Percentiles rank a stretch among this genome's conserved stretches.
phyloP scores from a whole-genome alignment of 495 filamentous ascomycete species.

The Neurospora africana region DNA sequence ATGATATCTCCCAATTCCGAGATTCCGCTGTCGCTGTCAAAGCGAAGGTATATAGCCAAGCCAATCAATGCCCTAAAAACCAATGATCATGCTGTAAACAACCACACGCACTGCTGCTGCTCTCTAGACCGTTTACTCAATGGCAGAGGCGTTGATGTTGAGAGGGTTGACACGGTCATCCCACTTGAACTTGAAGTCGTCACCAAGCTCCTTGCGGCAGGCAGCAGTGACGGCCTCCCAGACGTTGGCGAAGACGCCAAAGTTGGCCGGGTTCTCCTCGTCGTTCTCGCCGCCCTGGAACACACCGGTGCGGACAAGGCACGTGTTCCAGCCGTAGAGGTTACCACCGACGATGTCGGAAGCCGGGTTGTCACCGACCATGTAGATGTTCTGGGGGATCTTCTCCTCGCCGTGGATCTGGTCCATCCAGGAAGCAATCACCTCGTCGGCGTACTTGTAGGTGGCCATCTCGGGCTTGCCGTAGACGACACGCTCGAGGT shows the following conservation, averaged over 20 bases:
- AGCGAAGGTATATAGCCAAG: background rate
- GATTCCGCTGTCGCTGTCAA: background rate
- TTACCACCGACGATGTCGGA: slow-evolving; percentile 72
- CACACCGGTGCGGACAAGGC: slow-evolving; percentile 58
- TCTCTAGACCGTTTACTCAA: slow-evolving; percentile 34
- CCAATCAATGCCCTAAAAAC: background rate
- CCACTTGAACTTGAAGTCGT: slow-evolving; percentile 43
- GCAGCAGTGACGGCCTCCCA: slow-evolving; percentile 91
- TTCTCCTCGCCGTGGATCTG: slow-evolving; percentile 60
- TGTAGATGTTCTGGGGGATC: slow-evolving; percentile 66
- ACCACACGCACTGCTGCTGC: background rate
- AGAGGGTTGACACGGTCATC: slow-evolving; percentile 48
- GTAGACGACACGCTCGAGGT: slow-evolving; percentile 75
- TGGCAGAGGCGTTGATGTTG: slow-evolving; percentile 43
- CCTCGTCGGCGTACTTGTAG: slow-evolving; percentile 74
- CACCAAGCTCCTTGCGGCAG: slow-evolving; percentile 68
- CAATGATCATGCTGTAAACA: background rate
- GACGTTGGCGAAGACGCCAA: slow-evolving; percentile 77
- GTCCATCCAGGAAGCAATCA: slow-evolving; percentile 66
- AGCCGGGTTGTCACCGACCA: slow-evolving; percentile 73
- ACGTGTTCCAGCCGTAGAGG: slow-evolving; percentile 78
- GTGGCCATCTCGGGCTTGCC: slow-evolving; percentile 72
- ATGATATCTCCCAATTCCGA: background rate
- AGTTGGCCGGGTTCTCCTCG: slow-evolving; percentile 89
- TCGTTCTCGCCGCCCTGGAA: slow-evolving; percentile 59